A percentile compares a stretch with the other conserved stretches of the same genome.
Evolutionary conservation across 2,329 filamentous ascomycete species (phyloP).

Genomic region (Aspergillus pseudotamarii): DNA sequence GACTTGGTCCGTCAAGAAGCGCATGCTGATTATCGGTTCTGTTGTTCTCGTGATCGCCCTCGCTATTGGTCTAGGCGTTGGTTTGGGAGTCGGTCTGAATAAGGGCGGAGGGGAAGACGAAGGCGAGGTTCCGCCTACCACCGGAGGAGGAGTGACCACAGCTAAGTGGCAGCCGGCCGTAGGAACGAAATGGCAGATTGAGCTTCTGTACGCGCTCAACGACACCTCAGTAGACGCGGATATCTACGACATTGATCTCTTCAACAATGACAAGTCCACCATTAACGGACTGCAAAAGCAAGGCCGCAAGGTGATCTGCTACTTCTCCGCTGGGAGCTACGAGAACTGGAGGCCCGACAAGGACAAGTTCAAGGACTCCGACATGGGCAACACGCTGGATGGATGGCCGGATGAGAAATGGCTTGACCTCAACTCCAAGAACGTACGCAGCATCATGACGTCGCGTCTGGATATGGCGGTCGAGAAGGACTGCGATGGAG

Average conservation of each 20-base stretch:
- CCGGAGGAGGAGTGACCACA: conserved; percentile 21
- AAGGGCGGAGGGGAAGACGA: conserved; percentile 31
- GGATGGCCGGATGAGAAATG: conserved; percentile 71
- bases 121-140: conserved; percentile 20
- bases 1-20: conserved; percentile 38
- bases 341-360: conserved; percentile 66
- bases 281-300: conserved; percentile 53
- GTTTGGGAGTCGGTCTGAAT: conserved; percentile 59
- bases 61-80: conserved; percentile 60
- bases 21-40: conserved; percentile 29
- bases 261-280: conserved; percentile 52
- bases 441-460: conserved; percentile 67
- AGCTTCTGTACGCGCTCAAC: conserved; percentile 49
- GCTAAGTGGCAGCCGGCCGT: conserved; percentile 57
- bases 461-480: conserved; percentile 61
- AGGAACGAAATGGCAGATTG: conserved; percentile 63
- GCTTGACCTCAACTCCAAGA: conserved; percentile 61
- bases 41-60: conserved; percentile 43
- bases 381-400: conserved; percentile 61
- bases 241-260: conserved; percentile 65
- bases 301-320: conserved; percentile 69
- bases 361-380: conserved; percentile 54
- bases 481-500: conserved; percentile 66
- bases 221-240: conserved; percentile 54
- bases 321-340: conserved; percentile 72